phyloP scores from a whole-genome alignment of 306 rosid species.

The Prunus armeniaca region DNA sequence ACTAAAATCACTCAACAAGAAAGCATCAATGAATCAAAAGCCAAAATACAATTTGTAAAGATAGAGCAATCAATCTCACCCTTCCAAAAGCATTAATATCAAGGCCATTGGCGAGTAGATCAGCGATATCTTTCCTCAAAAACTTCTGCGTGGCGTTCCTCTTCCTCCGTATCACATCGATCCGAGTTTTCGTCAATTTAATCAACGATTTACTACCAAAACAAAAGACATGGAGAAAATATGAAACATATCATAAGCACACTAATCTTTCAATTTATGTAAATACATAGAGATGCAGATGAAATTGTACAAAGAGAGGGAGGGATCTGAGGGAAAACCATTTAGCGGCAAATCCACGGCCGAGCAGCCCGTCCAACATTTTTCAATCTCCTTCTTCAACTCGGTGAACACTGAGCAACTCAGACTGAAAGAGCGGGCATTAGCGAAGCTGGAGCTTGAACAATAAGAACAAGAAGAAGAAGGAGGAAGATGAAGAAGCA shows the following conservation, averaged over 20 bases:
- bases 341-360: conserved; percentile 81
- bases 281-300: background rate
- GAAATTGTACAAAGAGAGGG: background rate
- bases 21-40: background rate
- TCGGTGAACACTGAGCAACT: conserved; percentile 32
- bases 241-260: background rate
- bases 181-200: conserved; percentile 79
- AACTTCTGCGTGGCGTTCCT: conserved; percentile 91
- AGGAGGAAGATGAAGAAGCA: conserved; percentile 21
- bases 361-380: conserved; percentile 85
- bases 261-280: background rate
- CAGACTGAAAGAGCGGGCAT: conserved; percentile 22
- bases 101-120: conserved; percentile 71
- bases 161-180: conserved; percentile 91
- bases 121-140: conserved; percentile 81
- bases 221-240: conserved; percentile 6
- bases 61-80: conserved; percentile 35
- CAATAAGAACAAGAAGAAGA: conserved; percentile 18
- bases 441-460: conserved; percentile 28
- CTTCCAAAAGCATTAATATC: conserved; percentile 82
- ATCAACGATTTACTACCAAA: conserved; percentile 70
- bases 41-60: background rate
- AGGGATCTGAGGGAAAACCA: conserved; percentile 53
- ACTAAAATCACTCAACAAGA: background rate
- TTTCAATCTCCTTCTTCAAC: conserved; percentile 13